Conservation (phyloP, 1,139 yeast species). For the Kurtzmaniella quercitrusa region DNA sequence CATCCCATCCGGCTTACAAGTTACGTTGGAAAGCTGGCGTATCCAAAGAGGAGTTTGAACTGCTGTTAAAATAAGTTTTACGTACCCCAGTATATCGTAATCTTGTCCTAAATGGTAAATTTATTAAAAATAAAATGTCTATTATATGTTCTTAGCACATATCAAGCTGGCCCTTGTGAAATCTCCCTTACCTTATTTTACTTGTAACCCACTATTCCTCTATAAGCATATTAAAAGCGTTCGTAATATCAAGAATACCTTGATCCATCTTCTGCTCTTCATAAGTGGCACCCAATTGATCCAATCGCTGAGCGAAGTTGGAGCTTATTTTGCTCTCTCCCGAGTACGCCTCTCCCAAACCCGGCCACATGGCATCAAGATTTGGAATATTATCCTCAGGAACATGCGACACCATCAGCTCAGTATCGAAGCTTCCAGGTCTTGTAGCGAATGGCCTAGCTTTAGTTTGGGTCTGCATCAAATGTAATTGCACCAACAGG, state of each 20-base stretch:
- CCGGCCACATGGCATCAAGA: conserved; percentile 31
- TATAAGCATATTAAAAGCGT: conserved; percentile 45
- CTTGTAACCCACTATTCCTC: conserved; percentile 8
- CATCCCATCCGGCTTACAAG: conserved; percentile 34
- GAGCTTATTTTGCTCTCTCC: conserved; percentile 28
- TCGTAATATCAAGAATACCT: conserved; percentile 43
- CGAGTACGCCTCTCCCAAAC: conserved; percentile 20
- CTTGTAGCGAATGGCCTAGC: not conserved
- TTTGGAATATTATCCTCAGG: conserved; percentile 18
- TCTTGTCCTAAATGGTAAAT: not conserved
- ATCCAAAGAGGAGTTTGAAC: conserved; percentile 33
- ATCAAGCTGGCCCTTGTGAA: too few species aligned
- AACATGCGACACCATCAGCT: conserved; percentile 45
- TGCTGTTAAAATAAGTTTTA: not conserved
- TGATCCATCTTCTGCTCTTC: conserved; percentile 22
- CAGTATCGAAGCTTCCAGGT: conserved; percentile 33
- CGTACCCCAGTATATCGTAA: not conserved
- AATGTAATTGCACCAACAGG: conserved; percentile 57
- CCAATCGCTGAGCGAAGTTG: conserved; percentile 41
- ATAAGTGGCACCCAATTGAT: conserved; percentile 21
- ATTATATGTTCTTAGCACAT: too few species aligned
- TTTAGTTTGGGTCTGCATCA: conserved; percentile 5
- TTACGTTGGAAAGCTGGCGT: conserved; percentile 39
- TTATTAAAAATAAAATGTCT: too few species aligned
- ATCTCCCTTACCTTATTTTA: too few species aligned